Evolutionary conservation across 164 flowering plant genomes (phyloP).

Genomic region (Vitis cinerea): DNA sequence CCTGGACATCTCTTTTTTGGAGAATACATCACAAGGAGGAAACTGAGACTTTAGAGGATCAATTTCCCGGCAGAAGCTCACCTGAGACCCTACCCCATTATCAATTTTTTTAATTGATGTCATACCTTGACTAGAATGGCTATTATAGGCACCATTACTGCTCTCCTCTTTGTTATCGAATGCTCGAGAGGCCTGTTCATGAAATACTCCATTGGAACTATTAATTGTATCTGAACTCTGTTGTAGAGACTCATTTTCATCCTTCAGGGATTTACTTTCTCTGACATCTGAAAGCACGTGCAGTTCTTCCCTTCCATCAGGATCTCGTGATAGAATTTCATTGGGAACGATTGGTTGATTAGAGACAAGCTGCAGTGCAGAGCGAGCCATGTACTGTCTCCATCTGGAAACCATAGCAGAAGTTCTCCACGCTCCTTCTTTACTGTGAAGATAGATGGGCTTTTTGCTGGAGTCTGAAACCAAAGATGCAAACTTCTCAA

Average conservation of each 20-base stretch:
- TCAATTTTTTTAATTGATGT: conserved; percentile 11
- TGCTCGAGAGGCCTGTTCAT: conserved; percentile 13
- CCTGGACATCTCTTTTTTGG: conserved; percentile 68
- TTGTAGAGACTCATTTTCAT: conserved; percentile 26
- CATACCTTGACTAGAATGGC: conserved; percentile 18
- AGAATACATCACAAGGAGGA: conserved; percentile 75
- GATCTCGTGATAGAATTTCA: conserved; percentile 14
- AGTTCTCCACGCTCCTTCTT: conserved; percentile 87
- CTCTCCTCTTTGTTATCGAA: conserved; percentile 15
- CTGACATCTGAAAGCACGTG: conserved; percentile 11
- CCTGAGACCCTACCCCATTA: conserved; percentile 22
- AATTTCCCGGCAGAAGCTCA: conserved; percentile 21
- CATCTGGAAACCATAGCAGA: conserved; percentile 96
- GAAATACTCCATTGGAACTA: conserved; percentile 15
- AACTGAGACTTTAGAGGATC: conserved; percentile 76
- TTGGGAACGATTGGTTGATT: conserved; percentile 11
- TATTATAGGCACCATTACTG: conserved; percentile 21
- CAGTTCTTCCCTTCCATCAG: conserved; percentile 15
- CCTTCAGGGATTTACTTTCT: conserved; percentile 8
- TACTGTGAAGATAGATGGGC: conserved; percentile 92
- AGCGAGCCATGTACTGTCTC: conserved; percentile 67
- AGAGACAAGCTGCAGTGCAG: conserved; percentile 24
- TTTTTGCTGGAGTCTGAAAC: conserved; percentile 59
- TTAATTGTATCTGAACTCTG: conserved; percentile 16
- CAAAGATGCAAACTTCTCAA: conserved; percentile 73